Percentiles rank a stretch among this genome's conserved stretches.
These are phyloP conservation scores for Candida khao-thaluensis DNA, from an alignment of 805 yeast species.

Conservation along the genomic window DNA sequence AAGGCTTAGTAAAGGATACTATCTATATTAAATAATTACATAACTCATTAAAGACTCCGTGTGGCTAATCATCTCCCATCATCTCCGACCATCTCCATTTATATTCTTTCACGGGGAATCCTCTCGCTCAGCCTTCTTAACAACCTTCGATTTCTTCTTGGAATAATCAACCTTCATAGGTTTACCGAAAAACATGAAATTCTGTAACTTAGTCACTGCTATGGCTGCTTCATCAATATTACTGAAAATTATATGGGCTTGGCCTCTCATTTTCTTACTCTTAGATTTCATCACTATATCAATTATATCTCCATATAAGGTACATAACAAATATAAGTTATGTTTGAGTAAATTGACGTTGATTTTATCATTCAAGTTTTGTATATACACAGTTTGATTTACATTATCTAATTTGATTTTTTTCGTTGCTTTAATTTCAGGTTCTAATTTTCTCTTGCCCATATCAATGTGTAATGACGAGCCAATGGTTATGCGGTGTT, in stretches of 20 bases:
- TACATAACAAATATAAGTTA: conserved; percentile 56
- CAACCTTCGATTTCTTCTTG: conserved; percentile 23
- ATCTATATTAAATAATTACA: too few species aligned
- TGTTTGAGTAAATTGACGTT: conserved; percentile 44
- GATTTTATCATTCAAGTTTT: conserved; percentile 60
- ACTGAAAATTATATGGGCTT: conserved; percentile 60
- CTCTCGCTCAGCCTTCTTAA: conserved; percentile 11
- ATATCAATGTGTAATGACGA: not conserved
- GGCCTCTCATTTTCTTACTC: conserved; percentile 54
- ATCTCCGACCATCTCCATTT: not conserved
- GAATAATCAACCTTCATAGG: conserved; percentile 44
- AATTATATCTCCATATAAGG: conserved; percentile 65
- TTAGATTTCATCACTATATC: conserved; percentile 42
- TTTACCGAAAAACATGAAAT: conserved; percentile 53
- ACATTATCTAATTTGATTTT: not conserved
- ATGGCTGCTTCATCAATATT: conserved; percentile 48
- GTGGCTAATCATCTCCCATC: too few species aligned
- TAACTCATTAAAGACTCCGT: too few species aligned
- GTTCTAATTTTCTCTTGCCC: conserved; percentile 1
- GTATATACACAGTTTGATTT: conserved; percentile 52
- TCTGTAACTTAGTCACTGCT: conserved; percentile 50
- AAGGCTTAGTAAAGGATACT: too few species aligned
- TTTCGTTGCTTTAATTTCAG: conserved; percentile 4
- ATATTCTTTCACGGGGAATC: not conserved
- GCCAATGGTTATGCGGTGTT: too few species aligned